These are phyloP conservation scores for Globisporangium mamillatum DNA, from an alignment of 352 stramenopile genomes.

Conservation along the genomic window DNA sequence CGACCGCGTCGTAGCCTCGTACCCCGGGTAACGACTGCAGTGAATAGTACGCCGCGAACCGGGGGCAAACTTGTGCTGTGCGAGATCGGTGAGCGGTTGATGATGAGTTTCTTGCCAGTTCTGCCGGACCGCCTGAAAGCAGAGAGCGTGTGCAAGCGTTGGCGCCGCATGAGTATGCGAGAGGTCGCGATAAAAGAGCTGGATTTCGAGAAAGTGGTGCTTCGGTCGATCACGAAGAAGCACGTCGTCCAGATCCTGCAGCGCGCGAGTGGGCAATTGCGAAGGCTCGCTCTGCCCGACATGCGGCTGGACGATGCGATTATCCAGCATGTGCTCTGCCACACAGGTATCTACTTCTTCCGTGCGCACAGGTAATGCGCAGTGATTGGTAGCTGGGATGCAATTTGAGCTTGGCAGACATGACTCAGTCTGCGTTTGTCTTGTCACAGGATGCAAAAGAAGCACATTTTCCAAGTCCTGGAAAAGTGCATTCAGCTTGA, in stretches of 20 bases:
- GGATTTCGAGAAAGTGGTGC: slow-evolving; percentile 40
- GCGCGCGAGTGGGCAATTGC: slow-evolving; percentile 32
- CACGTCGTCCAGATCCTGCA: slow-evolving; percentile 39
- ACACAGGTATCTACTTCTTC: slow-evolving; percentile 39
- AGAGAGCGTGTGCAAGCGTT: slow-evolving; percentile 61
- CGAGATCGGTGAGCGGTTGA: slow-evolving; percentile 40
- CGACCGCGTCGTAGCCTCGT: neutral
- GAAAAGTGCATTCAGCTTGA: slow-evolving; percentile 31
- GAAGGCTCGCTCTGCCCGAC: slow-evolving; percentile 38
- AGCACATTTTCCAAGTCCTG: slow-evolving; percentile 47
- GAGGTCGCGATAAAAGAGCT: slow-evolving; percentile 43
- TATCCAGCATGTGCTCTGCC: slow-evolving; percentile 32
- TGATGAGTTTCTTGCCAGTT: slow-evolving; percentile 48
- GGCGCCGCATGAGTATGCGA: slow-evolving; percentile 35
- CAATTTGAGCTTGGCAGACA: neutral
- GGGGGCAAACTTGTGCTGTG: slow-evolving; percentile 20
- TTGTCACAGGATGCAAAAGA: slow-evolving; percentile 38
- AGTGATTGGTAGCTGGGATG: slow-evolving; percentile 1
- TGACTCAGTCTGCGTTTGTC: slow-evolving; percentile 4
- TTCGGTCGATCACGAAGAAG: slow-evolving; percentile 26
- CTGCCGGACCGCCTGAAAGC: slow-evolving; percentile 47
- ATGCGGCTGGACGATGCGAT: slow-evolving; percentile 44
- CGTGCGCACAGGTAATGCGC: slow-evolving; percentile 42
- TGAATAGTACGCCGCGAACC: neutral
- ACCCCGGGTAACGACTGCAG: too few relatives aligned